Conservation (phyloP, 495 filamentous ascomycete species). For the Aspergillus heteromorphus region DNA sequence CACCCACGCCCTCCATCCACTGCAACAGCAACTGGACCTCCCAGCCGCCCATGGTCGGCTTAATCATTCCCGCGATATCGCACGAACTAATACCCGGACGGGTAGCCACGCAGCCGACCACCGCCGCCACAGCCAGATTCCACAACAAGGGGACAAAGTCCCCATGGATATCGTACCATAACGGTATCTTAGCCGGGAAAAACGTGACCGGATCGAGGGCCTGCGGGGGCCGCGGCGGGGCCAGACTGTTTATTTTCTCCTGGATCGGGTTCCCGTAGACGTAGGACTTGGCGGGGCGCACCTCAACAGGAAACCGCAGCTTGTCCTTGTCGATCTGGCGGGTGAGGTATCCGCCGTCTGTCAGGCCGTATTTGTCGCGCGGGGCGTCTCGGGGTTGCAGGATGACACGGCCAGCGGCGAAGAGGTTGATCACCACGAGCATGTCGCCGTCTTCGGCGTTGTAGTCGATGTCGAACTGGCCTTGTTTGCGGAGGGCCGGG, state of each 20-base stretch:
- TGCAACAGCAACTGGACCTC: conserved; percentile 60
- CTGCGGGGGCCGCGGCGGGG: conserved; percentile 24
- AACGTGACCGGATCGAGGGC: conserved; percentile 13
- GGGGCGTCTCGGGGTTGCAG: conserved; percentile 53
- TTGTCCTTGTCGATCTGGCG: conserved; percentile 62
- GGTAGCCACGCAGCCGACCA: conserved; percentile 54
- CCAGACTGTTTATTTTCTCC: conserved; percentile 12
- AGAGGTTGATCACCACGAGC: conserved; percentile 64
- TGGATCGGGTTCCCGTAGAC: conserved; percentile 53
- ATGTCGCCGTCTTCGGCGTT: conserved; percentile 57
- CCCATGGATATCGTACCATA: conserved; percentile 78
- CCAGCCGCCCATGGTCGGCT: conserved; percentile 59
- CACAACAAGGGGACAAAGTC: conserved; percentile 57
- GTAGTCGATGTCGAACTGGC: conserved; percentile 24
- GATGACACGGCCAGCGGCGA: conserved; percentile 53
- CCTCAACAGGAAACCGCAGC: conserved; percentile 56
- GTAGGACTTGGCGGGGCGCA: conserved; percentile 56
- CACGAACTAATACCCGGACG: conserved; percentile 51
- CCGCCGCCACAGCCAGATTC: conserved; percentile 55
- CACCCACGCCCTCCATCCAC: conserved; percentile 55
- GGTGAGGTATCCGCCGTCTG: conserved; percentile 66
- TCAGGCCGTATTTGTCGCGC: conserved; percentile 65
- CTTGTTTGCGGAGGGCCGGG: conserved; percentile 38
- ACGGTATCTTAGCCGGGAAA: conserved; percentile 48
- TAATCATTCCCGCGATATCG: conserved; percentile 50